Base-by-base conservation (phyloP, 345 rosid species). In the Raphanus raphanistrum region DNA sequence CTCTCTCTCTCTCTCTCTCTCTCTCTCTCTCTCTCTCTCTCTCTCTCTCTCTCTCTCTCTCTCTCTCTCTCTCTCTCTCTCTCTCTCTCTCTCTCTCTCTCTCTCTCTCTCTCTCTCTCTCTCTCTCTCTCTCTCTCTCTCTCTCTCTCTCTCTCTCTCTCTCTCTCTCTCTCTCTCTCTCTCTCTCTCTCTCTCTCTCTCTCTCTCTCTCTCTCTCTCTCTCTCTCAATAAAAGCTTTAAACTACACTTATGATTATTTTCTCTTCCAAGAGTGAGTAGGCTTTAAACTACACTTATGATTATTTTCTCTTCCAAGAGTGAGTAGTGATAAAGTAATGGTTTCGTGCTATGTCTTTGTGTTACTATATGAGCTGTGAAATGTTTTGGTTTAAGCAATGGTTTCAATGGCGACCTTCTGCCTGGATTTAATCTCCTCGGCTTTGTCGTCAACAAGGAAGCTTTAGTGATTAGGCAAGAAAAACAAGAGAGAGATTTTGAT, bases 331-430 rank as follows among this genome's bases (percentile, higher is more conserved):
- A 29, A 29, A 50, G 13, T 41, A 41, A 10, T 41, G 9, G 29
- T 28, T 38, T 38, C 13, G 8, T 10, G 45, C 13, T 38, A 41
- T 41, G 48, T 41, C 12, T 41, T 41, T 31, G 63, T 31, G 48
- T 66, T 72, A 48, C 43, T 36, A 78, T 60, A 15, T 35, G 70
- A 50, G 70, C 63, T 73, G 16, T 4, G 17, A 61, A 50, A 17
- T 48, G 58, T 36, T 36, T 12, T 72, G 48, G 41, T 13, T 73
- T 71, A 80, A 4, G 82, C 79, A 6, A 31, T 70, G 68, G 92
- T 88, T 84, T 90, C 97, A 6, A 85, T 87, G 8, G 97, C 76
- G 58, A 88, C 76, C 78, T 88, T 81, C 43, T 80, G 83, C 4
- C 89, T 73, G 71, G 86, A 81, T 4, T 38, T 43, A 21, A 83